Base-by-base conservation (phyloP, 2,329 filamentous ascomycete genomes). In the Penicillium sp. region DNA sequence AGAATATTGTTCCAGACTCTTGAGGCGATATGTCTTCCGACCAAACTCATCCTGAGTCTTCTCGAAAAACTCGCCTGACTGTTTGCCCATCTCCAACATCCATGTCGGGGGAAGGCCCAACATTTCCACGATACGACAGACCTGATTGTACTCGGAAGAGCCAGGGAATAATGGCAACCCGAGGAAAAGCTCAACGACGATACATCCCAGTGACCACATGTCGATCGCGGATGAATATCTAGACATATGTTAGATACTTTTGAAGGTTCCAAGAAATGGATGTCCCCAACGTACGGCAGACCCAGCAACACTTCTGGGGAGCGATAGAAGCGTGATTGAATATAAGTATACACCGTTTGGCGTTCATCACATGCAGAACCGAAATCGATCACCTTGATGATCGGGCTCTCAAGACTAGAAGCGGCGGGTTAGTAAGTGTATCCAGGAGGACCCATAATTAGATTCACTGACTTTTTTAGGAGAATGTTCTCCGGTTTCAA, bases 381-480 rank as follows among this genome's bases (percentile, higher is more conserved):
- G 73, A 99, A 99, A 82, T 99, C 95, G 75, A 99, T 99, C 71
- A 99, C 97, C 77, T 99, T 99, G 84, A 99, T 99, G 67, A 99
- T 98, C 3, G 95, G 95, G 70, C 94, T 98, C 76, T 99, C 95
- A 43, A 99, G 87, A 73, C 86, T 88, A 61, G 44, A 4, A 27
- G 40, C 27, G 4, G 13, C 16, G 24, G 27, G 49, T 58, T 31
- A 58, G 50, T 43, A 31, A 24, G 10, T 10, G 7, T 16, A 3
- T n/a, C n/a, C 10, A 4, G n/a, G n/a, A 39, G 18, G 31, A 14
- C 6, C 13, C 7, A 11, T 11, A 24, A 18, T 27, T 3, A 13
- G 24, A 16, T 44, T 6, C n/a, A 78, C 82, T 69, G 69, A 87
- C 86, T 99, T 99, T 78, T 99, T 99, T 55, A 99, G 82, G 44